A percentile compares a stretch with the other conserved stretches of the same genome.
Evolutionary conservation across 2,329 filamentous ascomycete species (phyloP).

Genomic region (Chaetomiaceae sp.): DNA sequence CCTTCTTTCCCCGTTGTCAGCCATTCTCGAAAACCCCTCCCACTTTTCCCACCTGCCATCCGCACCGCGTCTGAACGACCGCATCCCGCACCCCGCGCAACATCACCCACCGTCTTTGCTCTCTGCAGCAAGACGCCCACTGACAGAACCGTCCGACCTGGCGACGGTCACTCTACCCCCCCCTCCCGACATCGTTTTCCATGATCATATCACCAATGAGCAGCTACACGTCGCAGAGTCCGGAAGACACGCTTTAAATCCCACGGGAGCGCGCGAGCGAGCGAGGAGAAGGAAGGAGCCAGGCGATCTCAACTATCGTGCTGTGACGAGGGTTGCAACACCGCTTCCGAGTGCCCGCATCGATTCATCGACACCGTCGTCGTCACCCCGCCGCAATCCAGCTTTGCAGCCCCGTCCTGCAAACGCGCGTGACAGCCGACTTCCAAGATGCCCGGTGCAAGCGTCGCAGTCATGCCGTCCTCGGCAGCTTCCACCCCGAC

Average conservation of each 20-base stretch:
- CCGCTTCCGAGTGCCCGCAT: slow-evolving; percentile 29
- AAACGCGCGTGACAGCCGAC: slow-evolving; percentile 31
- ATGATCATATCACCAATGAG: slow-evolving; percentile 56
- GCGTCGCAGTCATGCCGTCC: slow-evolving; percentile 58
- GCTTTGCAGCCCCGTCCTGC: slow-evolving; percentile 14
- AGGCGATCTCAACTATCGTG: slow-evolving; percentile 57
- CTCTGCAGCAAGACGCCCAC: slow-evolving; percentile 26
- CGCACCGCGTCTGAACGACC: slow-evolving; percentile 22
- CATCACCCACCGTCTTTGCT: slow-evolving; percentile 25
- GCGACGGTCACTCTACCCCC: slow-evolving; percentile 26
- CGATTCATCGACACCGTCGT: slow-evolving; percentile 29
- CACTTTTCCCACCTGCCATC: slow-evolving; percentile 25
- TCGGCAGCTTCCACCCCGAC: slow-evolving; percentile 62
- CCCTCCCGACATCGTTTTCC: slow-evolving; percentile 38
- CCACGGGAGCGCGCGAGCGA: slow-evolving; percentile 60
- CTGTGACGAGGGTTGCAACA: slow-evolving; percentile 34
- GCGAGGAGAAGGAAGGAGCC: slow-evolving; percentile 38
- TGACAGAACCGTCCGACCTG: slow-evolving; percentile 24
- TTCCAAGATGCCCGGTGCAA: slow-evolving; percentile 63
- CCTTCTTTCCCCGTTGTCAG: slow-evolving; percentile 20
- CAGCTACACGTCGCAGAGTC: slow-evolving; percentile 43
- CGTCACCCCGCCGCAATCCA: slow-evolving; percentile 25
- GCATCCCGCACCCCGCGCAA: slow-evolving; percentile 20
- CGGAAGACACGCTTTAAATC: slow-evolving; percentile 64
- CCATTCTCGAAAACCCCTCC: slow-evolving; percentile 24